Evolutionary conservation across 768 basidiomycete species (phyloP), one percentile per base, ranked within the genome.

Genomic region (Suillus placidus): DNA sequence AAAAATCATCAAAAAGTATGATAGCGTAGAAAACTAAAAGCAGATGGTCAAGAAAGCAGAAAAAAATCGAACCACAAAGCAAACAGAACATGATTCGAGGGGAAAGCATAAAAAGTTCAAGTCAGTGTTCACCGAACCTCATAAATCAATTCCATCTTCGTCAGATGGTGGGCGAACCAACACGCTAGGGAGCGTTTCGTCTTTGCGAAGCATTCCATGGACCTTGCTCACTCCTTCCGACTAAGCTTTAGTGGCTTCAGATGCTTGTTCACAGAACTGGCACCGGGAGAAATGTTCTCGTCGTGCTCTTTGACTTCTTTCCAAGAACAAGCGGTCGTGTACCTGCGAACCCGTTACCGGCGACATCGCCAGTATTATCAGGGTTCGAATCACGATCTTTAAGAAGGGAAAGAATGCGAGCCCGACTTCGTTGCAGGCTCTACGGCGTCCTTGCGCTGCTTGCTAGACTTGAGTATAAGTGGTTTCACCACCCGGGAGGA

Each of bases 161-260:
- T 85, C 81, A 67, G 87, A 89, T 16, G 88, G 88, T 12, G 88
- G 87, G 23, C 88, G 81, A 62, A 90, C 81, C 63, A 88, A 81
- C 35, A 90, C 86, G 47, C 84, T 81, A 38, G 89, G 88, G 35
- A 90, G 76, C 61, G 82, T 78, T 78, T 88, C 88, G 45, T 75
- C 77, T 74, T 83, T 82, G 71, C 86, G 80, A 68, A 89, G 81
- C 63, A 81, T 70, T 55, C 84, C 88, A 62, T 88, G 85, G 73
- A 84, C 75, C 76, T 86, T 89, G 72, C 80, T 82, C 40, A 90
- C 67, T 90, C 88, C 42, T 84, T 87, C 68, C 88, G 80, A 56
- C 79, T 79, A 66, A 92, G 85, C 68, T 80, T 84, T 70, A 90
- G 76, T 66, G 87, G 83, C 81, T 84, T 88, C 77, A 88, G 69